Base-by-base conservation (phyloP, 768 basidiomycete genomes). In the Boletus vinaceobasis region DNA sequence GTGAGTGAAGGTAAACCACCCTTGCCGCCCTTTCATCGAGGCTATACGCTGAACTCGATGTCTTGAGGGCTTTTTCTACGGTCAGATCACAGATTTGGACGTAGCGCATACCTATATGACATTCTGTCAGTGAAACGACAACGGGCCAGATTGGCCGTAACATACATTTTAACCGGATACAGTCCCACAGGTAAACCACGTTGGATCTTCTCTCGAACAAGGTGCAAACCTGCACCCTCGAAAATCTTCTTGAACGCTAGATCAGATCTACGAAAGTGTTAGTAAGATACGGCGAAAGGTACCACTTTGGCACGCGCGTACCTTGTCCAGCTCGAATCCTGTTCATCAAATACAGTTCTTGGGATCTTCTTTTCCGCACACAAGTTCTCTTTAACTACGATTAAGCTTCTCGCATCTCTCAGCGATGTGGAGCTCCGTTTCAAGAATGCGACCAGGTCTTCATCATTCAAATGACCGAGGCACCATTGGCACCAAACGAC, bases 401-500 rank as follows among this genome's bases (percentile, higher is more conserved):
- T 87, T 37, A 90, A 56, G 51, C 87, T 85, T 39, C 71, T 62
- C 2, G 65, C 71, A 33, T 63, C 52, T n/a, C 85, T 76, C 53
- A 98, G 68, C 0, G 92, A 83, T 3, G 71, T 73, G 44, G 78
- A 77, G 57, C 86, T 79, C 44, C 85, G 76, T 60, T 77, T 74
- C 60, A 98, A 78, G 73, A 98, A 98, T 2, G 74, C 69, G 27
- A 92, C 79, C 23, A 98, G 80, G 67, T 96, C 90, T 8, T 67
- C 65, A 66, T 95, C 85, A 51, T 77, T 81, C 54, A 97, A 77
- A 74, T 95, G 90, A 2, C 92, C 90, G 15, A 98, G 79, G 74
- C 95, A 96, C 96, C 96, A 98, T 70, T 99, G 96, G 64, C 91
- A 92, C 95, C 92, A 94, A 53, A 96, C 81, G 50, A 94, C 81